phyloP scores from a whole-genome alignment of 2,329 filamentous ascomycete genomes.

The Fusarium irregulare region DNA sequence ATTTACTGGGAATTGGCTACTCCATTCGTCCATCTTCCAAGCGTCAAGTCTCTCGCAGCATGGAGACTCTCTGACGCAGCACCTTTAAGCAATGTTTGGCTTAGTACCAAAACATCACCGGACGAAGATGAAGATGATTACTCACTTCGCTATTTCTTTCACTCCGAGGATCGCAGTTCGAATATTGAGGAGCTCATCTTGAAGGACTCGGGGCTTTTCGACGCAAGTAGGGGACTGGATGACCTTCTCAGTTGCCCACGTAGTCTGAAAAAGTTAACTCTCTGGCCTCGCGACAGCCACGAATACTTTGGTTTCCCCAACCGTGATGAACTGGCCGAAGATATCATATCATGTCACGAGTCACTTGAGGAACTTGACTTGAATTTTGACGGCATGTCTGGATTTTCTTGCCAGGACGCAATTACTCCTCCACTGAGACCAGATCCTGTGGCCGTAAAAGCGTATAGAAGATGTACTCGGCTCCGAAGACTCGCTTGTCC shows the following conservation, averaged over 20 bases:
- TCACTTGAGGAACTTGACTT: background rate
- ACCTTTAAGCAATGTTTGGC: background rate
- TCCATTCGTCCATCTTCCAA: background rate
- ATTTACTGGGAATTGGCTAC: background rate
- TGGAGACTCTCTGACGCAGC: background rate
- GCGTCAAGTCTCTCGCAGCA: background rate
- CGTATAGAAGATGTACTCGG: rapidly evolving
- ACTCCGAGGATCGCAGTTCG: background rate
- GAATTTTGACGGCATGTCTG: background rate
- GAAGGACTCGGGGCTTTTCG: rapidly evolving
- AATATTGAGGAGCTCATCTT: background rate
- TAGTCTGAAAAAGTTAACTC: background rate
- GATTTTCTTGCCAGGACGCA: rapidly evolving
- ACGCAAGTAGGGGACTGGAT: background rate
- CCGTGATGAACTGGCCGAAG: background rate
- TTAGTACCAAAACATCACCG: too few species aligned
- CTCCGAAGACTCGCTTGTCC: background rate
- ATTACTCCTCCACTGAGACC: background rate
- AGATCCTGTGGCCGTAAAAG: background rate
- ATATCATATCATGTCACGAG: background rate
- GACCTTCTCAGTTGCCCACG: background rate
- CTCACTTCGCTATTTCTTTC: background rate
- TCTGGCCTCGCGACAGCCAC: rapidly evolving
- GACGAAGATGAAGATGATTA: background rate
- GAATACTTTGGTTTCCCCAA: background rate